These are phyloP conservation scores for Benincasa hispida DNA, from an alignment of 306 rosid species.

Conservation along the genomic window DNA sequence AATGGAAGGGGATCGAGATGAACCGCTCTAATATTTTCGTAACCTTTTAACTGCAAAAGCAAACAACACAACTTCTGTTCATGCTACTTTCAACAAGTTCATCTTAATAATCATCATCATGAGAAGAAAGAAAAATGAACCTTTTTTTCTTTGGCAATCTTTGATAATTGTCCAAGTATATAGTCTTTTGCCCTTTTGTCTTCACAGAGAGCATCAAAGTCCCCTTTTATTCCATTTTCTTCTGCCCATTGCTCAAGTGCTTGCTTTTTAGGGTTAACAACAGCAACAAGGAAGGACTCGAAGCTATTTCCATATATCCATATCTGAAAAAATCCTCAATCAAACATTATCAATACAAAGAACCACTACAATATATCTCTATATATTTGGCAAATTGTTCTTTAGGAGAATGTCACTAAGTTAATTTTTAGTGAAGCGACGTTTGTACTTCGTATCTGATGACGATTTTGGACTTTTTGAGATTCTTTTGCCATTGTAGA, in stretches of 20 bases:
- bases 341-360: not conserved
- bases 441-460: not conserved
- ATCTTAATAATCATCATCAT: not conserved
- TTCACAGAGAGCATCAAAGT: constrained; percentile 59
- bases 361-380: not conserved
- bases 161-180: constrained; percentile 55
- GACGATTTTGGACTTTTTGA: not conserved
- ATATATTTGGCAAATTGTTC: not conserved
- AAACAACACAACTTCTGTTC: constrained; percentile 12
- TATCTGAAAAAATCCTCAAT: constrained; percentile 35
- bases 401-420: not conserved
- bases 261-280: constrained; percentile 50
- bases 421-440: not conserved
- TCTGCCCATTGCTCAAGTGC: constrained; percentile 70
- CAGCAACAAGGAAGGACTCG: constrained; percentile 83
- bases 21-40: constrained; percentile 60
- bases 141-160: constrained; percentile 73
- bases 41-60: constrained; percentile 78
- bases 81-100: not conserved
- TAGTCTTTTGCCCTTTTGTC: constrained; percentile 51
- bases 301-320: constrained; percentile 97
- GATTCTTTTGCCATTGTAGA: not conserved
- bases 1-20: constrained; percentile 81
- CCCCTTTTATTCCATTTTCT: constrained; percentile 58
- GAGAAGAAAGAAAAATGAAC: constrained; percentile 14